Conservation (phyloP, 2,329 filamentous ascomycete genomes). For the Pseudopithomyces maydicus region DNA sequence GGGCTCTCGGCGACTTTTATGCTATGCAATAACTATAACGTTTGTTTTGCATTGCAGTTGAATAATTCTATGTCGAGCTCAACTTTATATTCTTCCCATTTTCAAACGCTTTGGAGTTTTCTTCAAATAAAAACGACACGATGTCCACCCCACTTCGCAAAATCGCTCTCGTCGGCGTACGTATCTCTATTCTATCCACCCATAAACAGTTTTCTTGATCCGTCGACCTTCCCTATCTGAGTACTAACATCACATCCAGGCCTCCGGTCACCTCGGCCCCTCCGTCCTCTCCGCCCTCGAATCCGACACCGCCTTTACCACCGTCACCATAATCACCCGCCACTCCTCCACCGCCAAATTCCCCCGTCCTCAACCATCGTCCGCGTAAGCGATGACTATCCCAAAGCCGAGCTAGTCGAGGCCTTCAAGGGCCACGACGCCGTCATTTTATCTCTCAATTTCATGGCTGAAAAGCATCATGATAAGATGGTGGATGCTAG, state of each 20-base stretch:
- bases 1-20: neutral
- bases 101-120: neutral
- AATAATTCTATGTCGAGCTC: neutral
- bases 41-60: too few relatives aligned
- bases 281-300: neutral
- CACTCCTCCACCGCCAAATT: neutral
- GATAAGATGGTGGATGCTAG: too few relatives aligned
- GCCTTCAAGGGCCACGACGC: too few relatives aligned
- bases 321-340: neutral
- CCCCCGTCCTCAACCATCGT: neutral
- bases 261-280: neutral
- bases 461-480: too few relatives aligned
- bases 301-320: neutral
- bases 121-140: neutral
- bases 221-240: too few relatives aligned
- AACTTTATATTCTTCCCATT: neutral
- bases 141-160: neutral
- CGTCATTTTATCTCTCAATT: too few relatives aligned
- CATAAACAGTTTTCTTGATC: neutral
- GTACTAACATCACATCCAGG: too few relatives aligned
- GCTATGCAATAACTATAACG: neutral
- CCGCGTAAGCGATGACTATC: too few relatives aligned
- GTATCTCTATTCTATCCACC: neutral
- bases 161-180: neutral
- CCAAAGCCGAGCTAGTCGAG: too few relatives aligned